Conservation (phyloP, 2,329 filamentous ascomycete genomes). For the Penicillium sp. region DNA sequence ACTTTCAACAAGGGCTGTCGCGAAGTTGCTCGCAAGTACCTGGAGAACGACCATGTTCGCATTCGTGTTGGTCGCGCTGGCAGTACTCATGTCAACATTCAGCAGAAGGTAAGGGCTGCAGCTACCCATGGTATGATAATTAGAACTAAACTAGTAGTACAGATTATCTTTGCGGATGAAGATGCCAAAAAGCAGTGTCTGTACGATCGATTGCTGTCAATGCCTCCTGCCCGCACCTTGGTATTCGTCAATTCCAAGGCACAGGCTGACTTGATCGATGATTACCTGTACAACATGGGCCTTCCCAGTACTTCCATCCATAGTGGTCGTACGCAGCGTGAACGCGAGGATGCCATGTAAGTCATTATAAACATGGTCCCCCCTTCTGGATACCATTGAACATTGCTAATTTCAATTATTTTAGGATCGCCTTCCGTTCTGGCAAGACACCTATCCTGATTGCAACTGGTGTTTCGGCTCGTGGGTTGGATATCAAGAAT, state of each 20-base stretch:
- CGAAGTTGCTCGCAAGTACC: conserved; percentile 69
- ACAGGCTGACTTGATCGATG: conserved; percentile 77
- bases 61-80: conserved; percentile 86
- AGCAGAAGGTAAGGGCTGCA: conserved; percentile 54
- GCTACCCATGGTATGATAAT: not conserved
- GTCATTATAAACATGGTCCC: conserved; percentile 22
- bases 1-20: conserved; percentile 83
- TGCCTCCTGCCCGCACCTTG: conserved; percentile 72
- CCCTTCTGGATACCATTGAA: not conserved
- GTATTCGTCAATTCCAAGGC: conserved; percentile 85
- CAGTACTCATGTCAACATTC: conserved; percentile 76
- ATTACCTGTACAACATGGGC: conserved; percentile 74
- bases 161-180: conserved; percentile 64
- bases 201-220: conserved; percentile 66
- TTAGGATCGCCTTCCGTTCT: conserved; percentile 68
- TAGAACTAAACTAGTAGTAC: not conserved
- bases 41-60: conserved; percentile 69
- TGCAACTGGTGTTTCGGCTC: conserved; percentile 79
- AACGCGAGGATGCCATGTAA: conserved; percentile 85
- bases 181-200: conserved; percentile 66
- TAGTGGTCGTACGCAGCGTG: conserved; percentile 76
- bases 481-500: conserved; percentile 83
- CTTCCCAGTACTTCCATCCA: conserved; percentile 88
- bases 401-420: conserved; percentile 2
- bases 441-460: conserved; percentile 76